Evolutionary conservation across 306 rosid genomes (phyloP), one percentile per base, ranked within the genome.

Genomic region (Leucaena leucocephala): DNA sequence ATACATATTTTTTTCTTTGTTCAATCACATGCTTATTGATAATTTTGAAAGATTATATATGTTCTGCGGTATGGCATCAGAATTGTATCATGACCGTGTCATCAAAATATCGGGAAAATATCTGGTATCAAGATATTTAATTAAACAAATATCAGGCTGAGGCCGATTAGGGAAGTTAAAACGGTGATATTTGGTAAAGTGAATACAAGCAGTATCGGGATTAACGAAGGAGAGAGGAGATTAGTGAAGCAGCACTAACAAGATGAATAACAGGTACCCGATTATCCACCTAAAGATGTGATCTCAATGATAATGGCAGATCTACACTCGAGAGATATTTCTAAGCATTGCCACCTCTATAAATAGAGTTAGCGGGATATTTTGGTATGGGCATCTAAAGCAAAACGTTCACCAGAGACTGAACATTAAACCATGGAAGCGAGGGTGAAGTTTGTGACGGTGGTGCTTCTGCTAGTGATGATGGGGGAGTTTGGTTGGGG

Each of bases 401-500:
- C 40, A 71, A 70, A 69, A 45, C 16, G 38, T 46, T 6, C 5
- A 5, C 43, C 19, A 3, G 0, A 58, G 22, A 1, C 16, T 38
- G 55, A 62, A 49, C 19, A 55, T 7, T 1, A 55, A 69, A 17
- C 59, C 73, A 75, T 81, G 81, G 71, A 81, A 44, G 61, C 17
- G 11, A 73, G 42, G 57, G 43, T 46, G 39, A 69, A 80, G 49
- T 7, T 64, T 11, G 69, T 80, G 10, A 17, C 39, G 14, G 35
- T 49, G 46, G 15, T 61, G 73, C 58, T 81, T 3, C 4, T 75
- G 42, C n/a, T 81, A 15, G 13, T 49, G 6, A 45, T 59, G 84
- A 81, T 59, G 80, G 65, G 44, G 50, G 36, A 69, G 33, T 58
- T 59, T 14, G 63, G 58, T 2, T 48, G 76, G 72, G 81, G 77